Evolutionary conservation across 164 flowering plant genomes (phyloP), one percentile per base, ranked within the genome.

Genomic region (Vitis labrusca): DNA sequence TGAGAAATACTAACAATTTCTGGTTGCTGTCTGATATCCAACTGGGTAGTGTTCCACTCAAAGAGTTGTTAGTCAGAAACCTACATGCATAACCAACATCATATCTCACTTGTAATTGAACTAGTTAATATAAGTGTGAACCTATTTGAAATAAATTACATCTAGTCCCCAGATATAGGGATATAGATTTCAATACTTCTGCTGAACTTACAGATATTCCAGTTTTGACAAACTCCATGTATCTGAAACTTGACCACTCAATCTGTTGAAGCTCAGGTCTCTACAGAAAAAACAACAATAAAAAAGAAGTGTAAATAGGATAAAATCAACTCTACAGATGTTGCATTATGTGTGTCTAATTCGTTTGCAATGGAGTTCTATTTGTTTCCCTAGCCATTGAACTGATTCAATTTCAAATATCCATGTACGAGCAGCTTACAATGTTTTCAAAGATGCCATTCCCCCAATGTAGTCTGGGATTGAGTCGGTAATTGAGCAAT

Each of bases 1-100:
- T 63, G 59, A 54, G 50, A 58, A 74, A 59, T 70, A 79, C 93
- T 71, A 29, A 91, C 98, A 86, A 32, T 19, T 78, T 56, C 0
- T 64, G 0, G 5, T 69, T 68, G 77, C 71, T 85, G 23, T 44
- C 17, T 54, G 73, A 14, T 63, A 88, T 69, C 89, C 91, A 90
- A 50, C 23, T 13, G 3, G 91, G 89, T 48, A 90, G 53, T 32
- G 60, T 61, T 69, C 94, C 98, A 56, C 77, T 85, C 58, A 92
- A 67, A 47, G 78, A 85, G 78, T 94, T 91, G 72, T 83, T 82
- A 19, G 83, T 81, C 74, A 94, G 83, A 74, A 79, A 86, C 87
- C 98, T 93, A 59, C 72, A 86, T 37, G 9, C 61, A 50, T 15
- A 75, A 13, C 56, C 50, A 66, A 23, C 7, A 15, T 37, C 16